Evolutionary conservation across 148 eudicot species (phyloP).

Genomic region (Cornus kousa): DNA sequence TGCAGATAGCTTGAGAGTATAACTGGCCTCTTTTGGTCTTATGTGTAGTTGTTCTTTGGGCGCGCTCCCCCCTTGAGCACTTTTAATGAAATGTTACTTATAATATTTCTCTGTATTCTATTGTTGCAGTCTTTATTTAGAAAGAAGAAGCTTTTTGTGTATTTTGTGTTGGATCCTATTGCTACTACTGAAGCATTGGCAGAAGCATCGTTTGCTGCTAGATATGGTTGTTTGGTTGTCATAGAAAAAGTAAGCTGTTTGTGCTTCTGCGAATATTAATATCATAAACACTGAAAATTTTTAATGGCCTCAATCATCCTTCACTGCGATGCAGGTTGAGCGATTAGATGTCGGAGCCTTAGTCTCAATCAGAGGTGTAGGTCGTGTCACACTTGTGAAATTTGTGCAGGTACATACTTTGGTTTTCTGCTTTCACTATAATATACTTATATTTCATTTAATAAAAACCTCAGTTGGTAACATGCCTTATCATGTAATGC

Average conservation of each 20-base stretch:
- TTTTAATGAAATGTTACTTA: too few relatives aligned
- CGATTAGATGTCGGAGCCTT: conserved; percentile 47
- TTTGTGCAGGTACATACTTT: conserved; percentile 31
- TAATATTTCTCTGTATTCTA: conserved; percentile 1
- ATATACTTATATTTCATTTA: too few relatives aligned
- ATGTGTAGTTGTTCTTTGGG: too few relatives aligned
- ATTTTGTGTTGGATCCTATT: conserved; percentile 53
- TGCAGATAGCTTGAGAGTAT: too few relatives aligned
- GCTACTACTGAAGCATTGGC: conserved; percentile 21
- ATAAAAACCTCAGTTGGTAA: background rate
- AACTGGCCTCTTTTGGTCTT: too few relatives aligned
- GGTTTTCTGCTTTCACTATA: background rate
- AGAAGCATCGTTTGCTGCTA: conserved; percentile 52
- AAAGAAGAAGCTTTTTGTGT: conserved; percentile 41
- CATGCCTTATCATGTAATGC: background rate
- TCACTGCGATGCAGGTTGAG: conserved; percentile 36
- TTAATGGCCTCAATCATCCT: background rate
- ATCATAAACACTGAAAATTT: background rate
- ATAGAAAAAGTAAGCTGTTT: conserved; percentile 43
- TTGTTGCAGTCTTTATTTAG: conserved; percentile 36
- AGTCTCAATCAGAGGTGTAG: conserved; percentile 44
- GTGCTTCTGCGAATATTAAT: background rate
- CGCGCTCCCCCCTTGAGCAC: too few relatives aligned
- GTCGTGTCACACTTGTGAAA: conserved; percentile 38
- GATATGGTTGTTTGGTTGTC: conserved; percentile 50